These are phyloP conservation scores for Chlorella ohadii DNA, from an alignment of 139 green algal species.

Conservation along the genomic window DNA sequence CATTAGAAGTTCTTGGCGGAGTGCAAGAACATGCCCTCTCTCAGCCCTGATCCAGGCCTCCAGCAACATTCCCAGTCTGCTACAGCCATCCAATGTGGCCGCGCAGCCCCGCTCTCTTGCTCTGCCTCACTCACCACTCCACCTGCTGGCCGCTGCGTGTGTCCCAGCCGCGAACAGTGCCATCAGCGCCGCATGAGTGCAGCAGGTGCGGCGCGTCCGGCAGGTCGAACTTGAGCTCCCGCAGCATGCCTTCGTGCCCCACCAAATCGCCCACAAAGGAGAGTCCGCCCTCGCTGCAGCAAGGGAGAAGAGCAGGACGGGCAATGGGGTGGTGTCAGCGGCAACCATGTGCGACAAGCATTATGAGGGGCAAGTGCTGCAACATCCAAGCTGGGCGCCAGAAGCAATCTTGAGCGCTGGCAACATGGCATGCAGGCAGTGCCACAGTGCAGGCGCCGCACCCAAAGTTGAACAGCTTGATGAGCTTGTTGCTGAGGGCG, in stretches of 20 bases:
- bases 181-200: constrained; percentile 67
- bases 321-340: neutral
- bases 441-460: neutral
- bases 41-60: too few relatives aligned
- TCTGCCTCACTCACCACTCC: constrained; percentile 2
- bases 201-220: constrained; percentile 50
- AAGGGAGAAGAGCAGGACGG: neutral
- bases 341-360: neutral
- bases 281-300: constrained; percentile 28
- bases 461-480: constrained; percentile 65
- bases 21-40: too few relatives aligned
- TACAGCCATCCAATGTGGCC: neutral
- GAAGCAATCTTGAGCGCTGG: neutral
- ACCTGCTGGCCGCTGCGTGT: constrained; percentile 46
- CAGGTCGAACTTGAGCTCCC: constrained; percentile 56
- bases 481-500: constrained; percentile 59
- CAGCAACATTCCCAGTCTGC: too few relatives aligned
- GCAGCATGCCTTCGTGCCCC: constrained; percentile 51
- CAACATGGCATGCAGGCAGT: too few relatives aligned
- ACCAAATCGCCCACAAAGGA: constrained; percentile 60
- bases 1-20: too few relatives aligned
- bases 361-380: neutral
- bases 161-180: constrained; percentile 73
- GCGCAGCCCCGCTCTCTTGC: neutral
- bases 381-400: too few relatives aligned